A percentile compares a stretch with the other conserved stretches of the same genome.
Evolutionary conservation across 2,329 filamentous ascomycete species (phyloP).

Genomic region (Exutisphaerella laricina): DNA sequence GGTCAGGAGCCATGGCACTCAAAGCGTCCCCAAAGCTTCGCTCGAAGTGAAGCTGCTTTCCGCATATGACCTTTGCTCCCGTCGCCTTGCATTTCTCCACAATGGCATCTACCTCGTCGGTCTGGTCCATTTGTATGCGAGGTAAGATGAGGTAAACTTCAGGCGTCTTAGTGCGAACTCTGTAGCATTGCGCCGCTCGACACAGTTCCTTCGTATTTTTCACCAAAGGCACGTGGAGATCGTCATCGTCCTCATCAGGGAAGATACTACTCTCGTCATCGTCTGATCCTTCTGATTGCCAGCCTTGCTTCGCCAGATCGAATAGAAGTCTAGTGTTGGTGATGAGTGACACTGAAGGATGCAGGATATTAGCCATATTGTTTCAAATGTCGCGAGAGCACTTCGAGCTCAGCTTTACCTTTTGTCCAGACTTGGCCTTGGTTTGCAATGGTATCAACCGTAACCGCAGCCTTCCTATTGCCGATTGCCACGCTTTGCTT

Average conservation of each 20-base stretch:
- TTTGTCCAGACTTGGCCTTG: constrained; percentile 63
- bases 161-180: constrained; percentile 56
- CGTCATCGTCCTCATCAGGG: constrained; percentile 44
- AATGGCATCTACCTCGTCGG: constrained; percentile 52
- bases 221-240: constrained; percentile 52
- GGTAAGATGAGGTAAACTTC: constrained; percentile 56
- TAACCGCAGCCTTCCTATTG: constrained; percentile 26
- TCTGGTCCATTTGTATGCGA: constrained; percentile 48
- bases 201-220: constrained; percentile 55
- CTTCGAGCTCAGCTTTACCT: too few species aligned
- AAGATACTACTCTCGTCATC: constrained; percentile 37
- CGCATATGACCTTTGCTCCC: constrained; percentile 37
- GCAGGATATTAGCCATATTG: too few species aligned
- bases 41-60: constrained; percentile 23
- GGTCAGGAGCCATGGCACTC: constrained; percentile 35
- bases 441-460: constrained; percentile 60
- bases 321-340: constrained; percentile 60
- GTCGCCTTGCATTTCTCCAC: constrained; percentile 51
- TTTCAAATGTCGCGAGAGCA: too few species aligned
- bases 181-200: constrained; percentile 51
- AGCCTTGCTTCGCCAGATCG: constrained; percentile 64
- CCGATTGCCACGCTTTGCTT: constrained; percentile 13
- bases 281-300: constrained; percentile 48
- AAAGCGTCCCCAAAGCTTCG: constrained; percentile 26
- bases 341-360: constrained; percentile 61